Evolutionary conservation across 192 early-diverging fungal genomes (phyloP).

Genomic region (Linnemannia zychae): DNA sequence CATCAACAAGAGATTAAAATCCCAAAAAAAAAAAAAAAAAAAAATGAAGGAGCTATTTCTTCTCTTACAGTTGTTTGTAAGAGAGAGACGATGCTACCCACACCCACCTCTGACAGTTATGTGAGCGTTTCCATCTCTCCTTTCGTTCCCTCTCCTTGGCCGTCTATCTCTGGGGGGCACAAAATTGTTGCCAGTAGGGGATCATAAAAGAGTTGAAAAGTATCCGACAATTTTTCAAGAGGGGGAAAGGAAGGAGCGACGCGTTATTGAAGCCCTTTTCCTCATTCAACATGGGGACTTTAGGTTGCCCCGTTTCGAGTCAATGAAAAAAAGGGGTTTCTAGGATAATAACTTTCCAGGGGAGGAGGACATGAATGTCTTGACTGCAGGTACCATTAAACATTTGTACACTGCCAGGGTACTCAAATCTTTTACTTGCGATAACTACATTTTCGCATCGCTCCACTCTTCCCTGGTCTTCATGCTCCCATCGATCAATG

Average conservation of each 20-base stretch:
- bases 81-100: background rate
- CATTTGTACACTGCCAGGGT: too few species aligned
- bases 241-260: too few species aligned
- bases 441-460: too few species aligned
- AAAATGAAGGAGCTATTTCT: background rate
- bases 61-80: background rate
- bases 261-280: too few species aligned
- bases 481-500: background rate
- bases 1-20: background rate
- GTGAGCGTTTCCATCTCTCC: background rate
- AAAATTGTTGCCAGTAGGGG: background rate
- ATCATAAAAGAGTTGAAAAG: background rate
- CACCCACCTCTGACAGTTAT: slow-evolving; percentile 3
- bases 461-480: background rate
- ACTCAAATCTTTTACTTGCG: background rate
- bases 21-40: background rate
- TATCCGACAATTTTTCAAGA: background rate
- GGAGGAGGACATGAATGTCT: too few species aligned
- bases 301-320: too few species aligned
- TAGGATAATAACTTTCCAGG: too few species aligned
- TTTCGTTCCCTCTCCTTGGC: background rate
- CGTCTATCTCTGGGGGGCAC: background rate
- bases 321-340: too few species aligned
- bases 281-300: too few species aligned
- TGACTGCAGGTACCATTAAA: too few species aligned